Evolutionary conservation across 2,329 filamentous ascomycete species (phyloP).

Genomic region (Arthrobotrys pseudoclavata): DNA sequence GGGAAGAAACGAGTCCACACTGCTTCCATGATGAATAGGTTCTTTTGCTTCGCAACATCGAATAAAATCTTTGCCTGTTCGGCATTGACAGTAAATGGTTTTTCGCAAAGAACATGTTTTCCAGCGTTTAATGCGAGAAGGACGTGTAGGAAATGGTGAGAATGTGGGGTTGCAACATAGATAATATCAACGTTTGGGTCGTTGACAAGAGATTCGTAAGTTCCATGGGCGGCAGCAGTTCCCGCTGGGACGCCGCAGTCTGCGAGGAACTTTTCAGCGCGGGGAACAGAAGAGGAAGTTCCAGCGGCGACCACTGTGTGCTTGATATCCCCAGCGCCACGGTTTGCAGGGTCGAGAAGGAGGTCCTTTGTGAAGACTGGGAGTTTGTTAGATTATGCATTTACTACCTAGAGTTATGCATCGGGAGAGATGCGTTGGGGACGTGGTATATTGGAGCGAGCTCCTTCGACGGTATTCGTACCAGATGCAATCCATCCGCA

Average conservation of each 20-base stretch:
- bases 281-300: constrained; percentile 79
- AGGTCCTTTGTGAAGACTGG: constrained; percentile 80
- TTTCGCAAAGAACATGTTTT: constrained; percentile 92
- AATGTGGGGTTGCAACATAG: constrained; percentile 91
- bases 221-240: constrained; percentile 78
- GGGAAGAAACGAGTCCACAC: constrained; percentile 94
- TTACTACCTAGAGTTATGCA: not conserved
- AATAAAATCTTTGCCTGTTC: constrained; percentile 80
- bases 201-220: constrained; percentile 83
- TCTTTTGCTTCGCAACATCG: constrained; percentile 79
- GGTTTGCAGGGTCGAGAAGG: constrained; percentile 77
- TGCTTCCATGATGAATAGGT: constrained; percentile 84
- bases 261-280: constrained; percentile 79
- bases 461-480: constrained; percentile 27
- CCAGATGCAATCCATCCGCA: constrained; percentile 62
- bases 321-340: constrained; percentile 78
- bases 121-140: constrained; percentile 86
- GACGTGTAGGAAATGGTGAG: constrained; percentile 91
- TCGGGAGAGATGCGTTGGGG: constrained; percentile 34
- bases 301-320: constrained; percentile 85
- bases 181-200: constrained; percentile 85
- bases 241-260: constrained; percentile 77
- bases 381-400: constrained; percentile 19
- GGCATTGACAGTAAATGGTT: constrained; percentile 87
- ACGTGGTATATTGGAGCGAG: constrained; percentile 33